A percentile compares a stretch with the other conserved stretches of the same genome.
Conservation (phyloP, 2,329 filamentous ascomycete genomes). For the Oidium heveae region DNA sequence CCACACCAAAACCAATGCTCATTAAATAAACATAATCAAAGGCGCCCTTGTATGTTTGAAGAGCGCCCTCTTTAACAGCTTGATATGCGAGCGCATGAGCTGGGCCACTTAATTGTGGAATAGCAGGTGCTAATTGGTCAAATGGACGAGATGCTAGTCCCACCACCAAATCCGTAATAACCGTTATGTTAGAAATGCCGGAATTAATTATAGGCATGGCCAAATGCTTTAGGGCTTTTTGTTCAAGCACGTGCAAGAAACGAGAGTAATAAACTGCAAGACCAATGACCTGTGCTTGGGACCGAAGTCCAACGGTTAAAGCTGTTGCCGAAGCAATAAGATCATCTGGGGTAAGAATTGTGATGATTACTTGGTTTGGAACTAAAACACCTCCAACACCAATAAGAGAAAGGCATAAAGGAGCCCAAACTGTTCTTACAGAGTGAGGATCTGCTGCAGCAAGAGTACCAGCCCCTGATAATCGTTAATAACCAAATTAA, state of each 20-base stretch:
- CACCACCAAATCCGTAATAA: constrained; percentile 11
- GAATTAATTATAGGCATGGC: constrained; percentile 19
- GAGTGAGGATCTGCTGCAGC: background rate
- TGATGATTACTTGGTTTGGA: constrained; percentile 41
- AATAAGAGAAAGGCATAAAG: constrained; percentile 34
- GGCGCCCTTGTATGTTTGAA: constrained; percentile 21
- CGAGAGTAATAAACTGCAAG: constrained; percentile 13
- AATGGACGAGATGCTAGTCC: background rate
- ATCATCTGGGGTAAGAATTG: constrained; percentile 44
- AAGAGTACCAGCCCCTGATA: background rate
- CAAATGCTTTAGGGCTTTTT: constrained; percentile 18
- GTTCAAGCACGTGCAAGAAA: constrained; percentile 15
- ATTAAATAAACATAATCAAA: constrained; percentile 37
- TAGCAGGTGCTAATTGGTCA: background rate
- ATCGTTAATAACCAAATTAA: background rate
- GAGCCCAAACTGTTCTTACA: constrained; percentile 17
- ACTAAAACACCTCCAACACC: constrained; percentile 45
- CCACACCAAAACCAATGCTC: constrained; percentile 33
- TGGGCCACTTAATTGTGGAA: background rate
- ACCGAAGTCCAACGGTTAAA: constrained; percentile 44
- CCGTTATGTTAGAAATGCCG: constrained; percentile 15
- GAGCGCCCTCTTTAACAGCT: constrained; percentile 22
- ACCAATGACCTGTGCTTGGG: constrained; percentile 23
- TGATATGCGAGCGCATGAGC: constrained; percentile 13
- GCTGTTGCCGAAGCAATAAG: constrained; percentile 38